A percentile compares a stretch with the other conserved stretches of the same genome.
phyloP scores from a whole-genome alignment of 2,329 filamentous ascomycete genomes.

The Apiospora hydei region DNA sequence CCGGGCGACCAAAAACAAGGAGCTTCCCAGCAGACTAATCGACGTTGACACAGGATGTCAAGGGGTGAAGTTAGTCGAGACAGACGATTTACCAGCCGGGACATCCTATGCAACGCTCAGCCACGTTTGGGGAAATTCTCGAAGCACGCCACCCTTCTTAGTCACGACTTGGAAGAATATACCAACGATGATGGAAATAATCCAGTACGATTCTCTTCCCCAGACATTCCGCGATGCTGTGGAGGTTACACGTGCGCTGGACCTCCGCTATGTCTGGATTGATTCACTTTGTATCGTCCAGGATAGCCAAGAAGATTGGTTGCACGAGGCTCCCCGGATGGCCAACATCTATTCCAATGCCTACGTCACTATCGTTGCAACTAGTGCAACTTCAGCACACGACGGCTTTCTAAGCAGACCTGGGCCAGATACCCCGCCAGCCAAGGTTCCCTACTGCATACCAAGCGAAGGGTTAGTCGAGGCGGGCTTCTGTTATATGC shows the following conservation, averaged over 20 bases:
- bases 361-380: not conserved
- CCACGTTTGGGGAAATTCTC: too few species aligned
- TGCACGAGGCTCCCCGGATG: not conserved
- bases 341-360: not conserved
- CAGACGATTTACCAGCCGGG: too few species aligned
- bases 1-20: too few species aligned
- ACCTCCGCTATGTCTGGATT: not conserved
- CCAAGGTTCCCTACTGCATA: not conserved
- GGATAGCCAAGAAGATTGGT: not conserved
- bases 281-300: constrained; percentile 5
- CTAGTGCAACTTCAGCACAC: not conserved
- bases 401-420: not conserved
- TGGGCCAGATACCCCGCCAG: not conserved
- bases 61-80: too few species aligned
- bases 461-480: not conserved
- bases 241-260: not conserved
- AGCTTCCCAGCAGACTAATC: too few species aligned
- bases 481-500: not conserved
- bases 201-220: too few species aligned
- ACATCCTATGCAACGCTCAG: too few species aligned
- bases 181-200: too few species aligned
- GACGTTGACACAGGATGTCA: too few species aligned
- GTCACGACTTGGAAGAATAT: too few species aligned
- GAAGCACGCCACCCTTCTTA: too few species aligned
- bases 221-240: not conserved